A percentile compares a stretch with the other conserved stretches of the same genome.
phyloP scores from a whole-genome alignment of 768 basidiomycete genomes.

The Mycena crocata region DNA sequence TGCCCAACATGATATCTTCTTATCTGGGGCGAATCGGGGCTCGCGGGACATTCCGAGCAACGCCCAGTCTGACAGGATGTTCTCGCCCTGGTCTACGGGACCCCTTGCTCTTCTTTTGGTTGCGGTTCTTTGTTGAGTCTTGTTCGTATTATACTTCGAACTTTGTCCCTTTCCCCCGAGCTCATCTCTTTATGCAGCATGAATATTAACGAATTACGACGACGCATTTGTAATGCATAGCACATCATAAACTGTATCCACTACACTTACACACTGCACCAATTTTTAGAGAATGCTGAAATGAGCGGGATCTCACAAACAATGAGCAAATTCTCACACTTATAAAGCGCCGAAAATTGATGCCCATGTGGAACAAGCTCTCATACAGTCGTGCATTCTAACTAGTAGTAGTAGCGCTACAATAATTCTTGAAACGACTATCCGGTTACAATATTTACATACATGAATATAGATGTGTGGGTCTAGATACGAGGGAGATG shows the following conservation, averaged over 20 bases:
- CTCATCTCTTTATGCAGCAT: too few species aligned
- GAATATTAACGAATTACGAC: too few species aligned
- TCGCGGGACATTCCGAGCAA: not conserved
- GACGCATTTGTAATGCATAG: not conserved
- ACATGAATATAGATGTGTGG: not conserved
- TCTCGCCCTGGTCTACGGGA: constrained; percentile 2
- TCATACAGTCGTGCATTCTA: too few species aligned
- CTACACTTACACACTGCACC: not conserved
- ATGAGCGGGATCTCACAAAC: too few species aligned
- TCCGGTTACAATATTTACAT: too few species aligned
- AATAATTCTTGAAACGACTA: too few species aligned
- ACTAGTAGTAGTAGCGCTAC: too few species aligned
- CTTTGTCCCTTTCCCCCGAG: not conserved
- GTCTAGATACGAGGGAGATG: not conserved
- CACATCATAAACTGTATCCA: constrained; percentile 15
- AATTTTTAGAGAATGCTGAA: too few species aligned
- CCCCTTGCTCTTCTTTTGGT: not conserved
- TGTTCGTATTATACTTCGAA: not conserved
- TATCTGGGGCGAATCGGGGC: not conserved
- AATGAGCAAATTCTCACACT: too few species aligned
- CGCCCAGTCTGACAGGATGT: not conserved
- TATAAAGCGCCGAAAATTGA: too few species aligned
- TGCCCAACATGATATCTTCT: constrained; percentile 23
- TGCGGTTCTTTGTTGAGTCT: not conserved
- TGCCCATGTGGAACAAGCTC: too few species aligned